phyloP scores from a whole-genome alignment of 73 alveolate genomes.

The Tetrahymena thermophila region DNA sequence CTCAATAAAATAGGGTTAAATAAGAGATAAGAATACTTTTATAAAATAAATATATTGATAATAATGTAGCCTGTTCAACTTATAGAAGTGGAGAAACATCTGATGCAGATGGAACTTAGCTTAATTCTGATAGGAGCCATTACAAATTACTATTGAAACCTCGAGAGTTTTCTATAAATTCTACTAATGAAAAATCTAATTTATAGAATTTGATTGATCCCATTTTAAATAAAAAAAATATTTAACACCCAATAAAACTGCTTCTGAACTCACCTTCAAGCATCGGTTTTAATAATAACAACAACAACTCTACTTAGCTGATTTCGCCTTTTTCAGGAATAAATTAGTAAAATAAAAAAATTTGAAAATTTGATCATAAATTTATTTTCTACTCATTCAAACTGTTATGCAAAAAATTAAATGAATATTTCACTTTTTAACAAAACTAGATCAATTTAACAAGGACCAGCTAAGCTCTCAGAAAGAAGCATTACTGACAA shows the following conservation, averaged over 20 bases:
- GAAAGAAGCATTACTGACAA: not conserved
- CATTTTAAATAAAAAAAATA: not conserved
- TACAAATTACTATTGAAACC: not conserved
- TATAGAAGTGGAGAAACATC: not conserved
- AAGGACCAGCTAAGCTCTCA: not conserved
- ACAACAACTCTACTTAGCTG: not conserved
- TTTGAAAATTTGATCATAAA: not conserved
- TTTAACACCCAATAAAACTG: not conserved
- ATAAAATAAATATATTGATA: not conserved
- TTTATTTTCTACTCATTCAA: not conserved
- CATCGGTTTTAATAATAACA: not conserved
- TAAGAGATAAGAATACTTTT: not conserved
- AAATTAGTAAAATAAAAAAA: not conserved
- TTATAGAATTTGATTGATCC: not conserved
- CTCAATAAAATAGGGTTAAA: not conserved
- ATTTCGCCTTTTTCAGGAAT: not conserved
- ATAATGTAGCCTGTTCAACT: not conserved
- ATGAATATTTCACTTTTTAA: not conserved
- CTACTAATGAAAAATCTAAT: not conserved
- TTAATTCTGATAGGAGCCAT: not conserved
- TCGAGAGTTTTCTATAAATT: not conserved
- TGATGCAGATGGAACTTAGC: not conserved
- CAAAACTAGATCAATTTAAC: not conserved
- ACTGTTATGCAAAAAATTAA: not conserved
- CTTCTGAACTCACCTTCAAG: not conserved